Evolutionary conservation across 2,329 filamentous ascomycete genomes (phyloP).

Genomic region (Thielaviopsis musarum): DNA sequence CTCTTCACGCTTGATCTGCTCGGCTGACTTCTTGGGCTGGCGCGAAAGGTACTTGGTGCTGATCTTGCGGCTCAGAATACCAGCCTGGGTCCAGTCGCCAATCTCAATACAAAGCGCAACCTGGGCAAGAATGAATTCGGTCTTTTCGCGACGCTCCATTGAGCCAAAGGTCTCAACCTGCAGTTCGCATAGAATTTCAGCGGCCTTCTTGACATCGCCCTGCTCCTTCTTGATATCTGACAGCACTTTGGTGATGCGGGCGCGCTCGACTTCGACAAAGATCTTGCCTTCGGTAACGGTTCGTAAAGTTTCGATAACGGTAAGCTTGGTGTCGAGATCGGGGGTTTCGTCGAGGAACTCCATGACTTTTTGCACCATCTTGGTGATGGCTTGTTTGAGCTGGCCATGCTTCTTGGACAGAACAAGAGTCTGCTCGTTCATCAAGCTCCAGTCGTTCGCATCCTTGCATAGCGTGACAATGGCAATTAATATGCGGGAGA

Average conservation of each 20-base stretch:
- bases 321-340: conserved; percentile 71
- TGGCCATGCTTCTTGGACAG: conserved; percentile 99
- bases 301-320: conserved; percentile 83
- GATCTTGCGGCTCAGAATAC: conserved; percentile 90
- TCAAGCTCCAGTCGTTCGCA: conserved; percentile 76
- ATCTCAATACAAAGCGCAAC: conserved; percentile 89
- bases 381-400: conserved; percentile 96
- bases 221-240: conserved; percentile 96
- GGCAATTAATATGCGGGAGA: conserved; percentile 68
- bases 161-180: conserved; percentile 98
- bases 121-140: conserved; percentile 93
- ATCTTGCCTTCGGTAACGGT: conserved; percentile 99
- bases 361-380: conserved; percentile 98
- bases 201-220: conserved; percentile 76
- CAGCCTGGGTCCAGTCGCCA: conserved; percentile 89
- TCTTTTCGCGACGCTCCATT: conserved; percentile 95
- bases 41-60: conserved; percentile 82
- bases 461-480: conserved; percentile 94
- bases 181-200: conserved; percentile 87
- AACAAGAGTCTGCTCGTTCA: conserved; percentile 91
- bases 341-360: conserved; percentile 76
- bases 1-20: conserved; percentile 79
- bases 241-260: conserved; percentile 82
- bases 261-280: conserved; percentile 96
- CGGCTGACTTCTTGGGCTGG: conserved; percentile 77